Evolutionary conservation across 2,329 filamentous ascomycete species (phyloP).

Genomic region (Aaosphaeria pasadenensis): DNA sequence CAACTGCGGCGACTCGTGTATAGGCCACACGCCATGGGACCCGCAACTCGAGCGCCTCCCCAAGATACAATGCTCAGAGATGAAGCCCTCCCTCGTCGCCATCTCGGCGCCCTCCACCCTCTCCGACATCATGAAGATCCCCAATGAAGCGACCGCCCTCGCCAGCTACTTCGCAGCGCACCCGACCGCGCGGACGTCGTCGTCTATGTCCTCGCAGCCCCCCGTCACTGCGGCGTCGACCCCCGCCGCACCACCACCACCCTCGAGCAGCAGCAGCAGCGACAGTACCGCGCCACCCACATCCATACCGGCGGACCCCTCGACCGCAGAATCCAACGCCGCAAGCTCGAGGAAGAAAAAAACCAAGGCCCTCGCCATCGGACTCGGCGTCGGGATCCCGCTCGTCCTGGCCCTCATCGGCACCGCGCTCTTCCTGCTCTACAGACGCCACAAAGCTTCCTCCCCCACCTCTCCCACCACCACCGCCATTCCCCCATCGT

Average conservation of each 20-base stretch:
- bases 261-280: not conserved
- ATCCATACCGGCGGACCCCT: too few relatives aligned
- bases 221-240: not conserved
- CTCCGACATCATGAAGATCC: conserved; percentile 4
- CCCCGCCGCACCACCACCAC: not conserved
- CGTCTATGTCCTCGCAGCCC: not conserved
- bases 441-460: not conserved
- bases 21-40: conserved; percentile 5
- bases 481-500: not conserved
- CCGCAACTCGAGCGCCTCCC: conserved; percentile 4
- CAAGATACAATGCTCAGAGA: conserved; percentile 3
- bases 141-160: not conserved
- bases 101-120: conserved; percentile 2
- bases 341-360: not conserved
- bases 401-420: not conserved
- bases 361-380: not conserved
- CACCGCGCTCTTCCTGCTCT: conserved; percentile 7
- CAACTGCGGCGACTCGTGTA: conserved; percentile 8
- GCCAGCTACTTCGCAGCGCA: conserved; percentile 7
- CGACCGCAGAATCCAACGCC: too few relatives aligned
- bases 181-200: not conserved
- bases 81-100: conserved; percentile 5
- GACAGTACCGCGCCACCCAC: too few relatives aligned
- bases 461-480: not conserved
- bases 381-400: not conserved